phyloP scores from a whole-genome alignment of 2,329 filamentous ascomycete species.

The Penicillium oxalicum region DNA sequence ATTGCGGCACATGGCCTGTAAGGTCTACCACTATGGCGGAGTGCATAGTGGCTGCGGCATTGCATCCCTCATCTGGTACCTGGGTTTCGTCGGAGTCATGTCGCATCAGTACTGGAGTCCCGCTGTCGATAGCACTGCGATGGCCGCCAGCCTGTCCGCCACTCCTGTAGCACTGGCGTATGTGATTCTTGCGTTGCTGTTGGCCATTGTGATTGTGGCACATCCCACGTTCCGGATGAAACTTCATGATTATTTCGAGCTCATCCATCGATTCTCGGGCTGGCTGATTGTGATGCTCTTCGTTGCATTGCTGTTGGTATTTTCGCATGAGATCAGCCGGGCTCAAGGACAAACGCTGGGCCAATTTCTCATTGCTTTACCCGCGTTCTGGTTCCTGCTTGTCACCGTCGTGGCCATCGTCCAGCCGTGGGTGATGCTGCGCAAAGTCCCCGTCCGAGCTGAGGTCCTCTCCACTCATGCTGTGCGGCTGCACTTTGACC shows the following conservation, averaged over 20 bases:
- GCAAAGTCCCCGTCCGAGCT: conserved; percentile 59
- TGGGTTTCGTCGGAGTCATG: conserved; percentile 33
- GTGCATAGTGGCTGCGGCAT: conserved; percentile 49
- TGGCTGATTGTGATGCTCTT: conserved; percentile 63
- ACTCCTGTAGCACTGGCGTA: conserved; percentile 52
- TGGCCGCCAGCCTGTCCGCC: conserved; percentile 19
- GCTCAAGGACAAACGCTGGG: conserved; percentile 33
- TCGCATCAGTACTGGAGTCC: conserved; percentile 29
- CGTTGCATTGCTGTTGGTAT: conserved; percentile 57
- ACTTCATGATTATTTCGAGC: conserved; percentile 64
- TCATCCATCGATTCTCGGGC: conserved; percentile 66
- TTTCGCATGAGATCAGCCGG: conserved; percentile 41
- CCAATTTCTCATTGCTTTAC: conserved; percentile 40
- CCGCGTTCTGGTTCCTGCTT: conserved; percentile 62
- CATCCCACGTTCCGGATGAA: conserved; percentile 58
- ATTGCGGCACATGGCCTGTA: conserved; percentile 43
- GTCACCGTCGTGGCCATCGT: conserved; percentile 60
- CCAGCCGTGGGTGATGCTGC: conserved; percentile 67
- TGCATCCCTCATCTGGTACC: conserved; percentile 45
- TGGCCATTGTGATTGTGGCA: conserved; percentile 56
- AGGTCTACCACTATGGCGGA: conserved; percentile 51
- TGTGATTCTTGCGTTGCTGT: conserved; percentile 52
- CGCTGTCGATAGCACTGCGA: conserved; percentile 6
- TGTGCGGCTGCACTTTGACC: conserved; percentile 62
- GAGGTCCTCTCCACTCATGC: conserved; percentile 68